phyloP scores from a whole-genome alignment of 164 flowering plant species.

The Euptelea pleiosperma region DNA sequence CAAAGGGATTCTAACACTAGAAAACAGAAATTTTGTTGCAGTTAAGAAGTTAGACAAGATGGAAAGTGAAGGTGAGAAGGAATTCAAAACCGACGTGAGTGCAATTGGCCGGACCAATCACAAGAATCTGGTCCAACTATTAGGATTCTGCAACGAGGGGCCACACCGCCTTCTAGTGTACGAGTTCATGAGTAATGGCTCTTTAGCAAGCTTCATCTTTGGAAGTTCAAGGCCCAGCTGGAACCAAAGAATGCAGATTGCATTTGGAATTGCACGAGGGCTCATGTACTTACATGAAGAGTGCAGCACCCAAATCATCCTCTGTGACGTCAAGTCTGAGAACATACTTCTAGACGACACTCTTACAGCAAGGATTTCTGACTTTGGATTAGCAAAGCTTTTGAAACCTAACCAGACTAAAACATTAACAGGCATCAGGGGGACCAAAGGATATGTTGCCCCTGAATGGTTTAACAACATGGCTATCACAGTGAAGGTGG shows the following conservation, averaged over 20 bases:
- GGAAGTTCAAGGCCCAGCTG: conserved; percentile 10
- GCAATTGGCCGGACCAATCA: conserved; percentile 13
- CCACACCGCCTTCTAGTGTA: too few relatives aligned
- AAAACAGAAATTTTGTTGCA: conserved; percentile 5
- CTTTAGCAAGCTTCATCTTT: conserved; percentile 17
- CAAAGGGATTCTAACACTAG: conserved; percentile 3
- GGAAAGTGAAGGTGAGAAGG: conserved; percentile 12
- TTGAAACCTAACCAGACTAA: conserved; percentile 16
- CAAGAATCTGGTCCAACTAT: conserved; percentile 16
- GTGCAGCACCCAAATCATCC: conserved; percentile 18
- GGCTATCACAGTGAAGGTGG: too few relatives aligned
- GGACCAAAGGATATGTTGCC: conserved; percentile 28
- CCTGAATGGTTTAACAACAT: too few relatives aligned
- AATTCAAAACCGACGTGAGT: conserved; percentile 18
- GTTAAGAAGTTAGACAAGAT: too few relatives aligned
- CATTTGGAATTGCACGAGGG: conserved; percentile 19
- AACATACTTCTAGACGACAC: too few relatives aligned
- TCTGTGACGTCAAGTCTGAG: conserved; percentile 22
- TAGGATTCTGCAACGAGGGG: conserved; percentile 19
- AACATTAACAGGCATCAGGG: conserved; percentile 20
- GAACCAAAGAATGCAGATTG: conserved; percentile 12
- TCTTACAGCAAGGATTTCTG: conserved; percentile 18
- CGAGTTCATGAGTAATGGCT: too few relatives aligned
- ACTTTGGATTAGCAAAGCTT: conserved; percentile 32
- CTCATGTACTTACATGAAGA: too few relatives aligned